Percentiles rank a stretch among this genome's conserved stretches.
These are phyloP conservation scores for Jackrogersella minutella DNA, from an alignment of 495 filamentous ascomycete species.

Conservation along the genomic window DNA sequence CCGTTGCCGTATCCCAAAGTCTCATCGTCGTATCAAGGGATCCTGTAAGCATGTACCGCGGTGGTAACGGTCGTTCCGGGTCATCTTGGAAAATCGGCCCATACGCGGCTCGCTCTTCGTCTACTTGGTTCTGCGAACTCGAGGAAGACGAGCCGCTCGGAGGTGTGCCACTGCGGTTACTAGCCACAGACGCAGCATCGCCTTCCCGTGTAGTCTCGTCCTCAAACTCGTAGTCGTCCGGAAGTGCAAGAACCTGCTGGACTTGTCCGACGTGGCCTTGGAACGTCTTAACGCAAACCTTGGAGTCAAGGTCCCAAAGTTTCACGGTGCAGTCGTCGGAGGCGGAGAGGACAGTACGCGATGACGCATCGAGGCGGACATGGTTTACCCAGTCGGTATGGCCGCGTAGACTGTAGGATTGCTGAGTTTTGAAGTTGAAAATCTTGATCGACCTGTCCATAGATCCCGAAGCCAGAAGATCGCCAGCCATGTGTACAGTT, in stretches of 20 bases:
- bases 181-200: constrained; percentile 58
- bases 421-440: constrained; percentile 89
- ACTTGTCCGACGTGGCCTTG: constrained; percentile 96
- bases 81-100: constrained; percentile 63
- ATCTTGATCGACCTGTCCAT: constrained; percentile 90
- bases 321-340: constrained; percentile 92
- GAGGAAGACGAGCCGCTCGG: constrained; percentile 27
- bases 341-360: constrained; percentile 87
- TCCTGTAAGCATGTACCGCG: constrained; percentile 90
- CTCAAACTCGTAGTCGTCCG: constrained; percentile 88
- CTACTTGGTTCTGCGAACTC: constrained; percentile 35
- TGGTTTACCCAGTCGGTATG: constrained; percentile 96
- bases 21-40: constrained; percentile 91
- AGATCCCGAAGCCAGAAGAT: constrained; percentile 85
- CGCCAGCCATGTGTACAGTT: constrained; percentile 82
- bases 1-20: constrained; percentile 88
- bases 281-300: constrained; percentile 77
- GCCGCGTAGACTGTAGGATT: constrained; percentile 77
- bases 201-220: constrained; percentile 67
- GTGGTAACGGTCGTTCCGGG: constrained; percentile 71
- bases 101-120: constrained; percentile 60
- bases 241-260: constrained; percentile 84
- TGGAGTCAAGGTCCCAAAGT: constrained; percentile 92
- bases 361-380: constrained; percentile 80
- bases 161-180: constrained; percentile 50